A percentile compares a stretch with the other conserved stretches of the same genome.
These are phyloP conservation scores for Dalbergia cochinchinensis DNA, from an alignment of 306 rosid genomes.

Conservation along the genomic window DNA sequence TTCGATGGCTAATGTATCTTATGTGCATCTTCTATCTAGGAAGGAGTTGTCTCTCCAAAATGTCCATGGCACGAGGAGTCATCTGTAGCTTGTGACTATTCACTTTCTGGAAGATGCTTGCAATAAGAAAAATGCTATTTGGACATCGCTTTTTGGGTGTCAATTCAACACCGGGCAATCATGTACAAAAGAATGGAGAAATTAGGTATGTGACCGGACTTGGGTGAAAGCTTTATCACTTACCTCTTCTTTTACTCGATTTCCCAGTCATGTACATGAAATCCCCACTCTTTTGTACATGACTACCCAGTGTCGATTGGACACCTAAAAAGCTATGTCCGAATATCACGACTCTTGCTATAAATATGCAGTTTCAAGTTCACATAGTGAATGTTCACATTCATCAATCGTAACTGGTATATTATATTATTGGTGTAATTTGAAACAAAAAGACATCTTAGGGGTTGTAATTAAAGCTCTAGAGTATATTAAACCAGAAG, in stretches of 20 bases:
- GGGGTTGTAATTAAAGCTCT: constrained; percentile 9
- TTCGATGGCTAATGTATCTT: constrained; percentile 31
- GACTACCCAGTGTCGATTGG: no score
- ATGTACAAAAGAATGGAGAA: no score
- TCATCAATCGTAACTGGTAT: not conserved
- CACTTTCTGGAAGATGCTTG: constrained; percentile 20
- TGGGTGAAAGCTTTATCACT: no score
- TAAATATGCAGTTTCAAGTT: constrained; percentile 2
- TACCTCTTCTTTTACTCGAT: no score
- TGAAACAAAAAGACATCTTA: not conserved
- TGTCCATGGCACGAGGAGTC: not conserved
- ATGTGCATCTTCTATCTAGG: constrained; percentile 16
- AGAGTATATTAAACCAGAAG: not conserved
- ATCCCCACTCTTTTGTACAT: no score
- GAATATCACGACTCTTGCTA: not conserved
- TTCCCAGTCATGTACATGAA: no score
- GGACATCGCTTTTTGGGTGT: no score
- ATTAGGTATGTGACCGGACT: no score
- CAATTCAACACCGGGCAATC: no score
- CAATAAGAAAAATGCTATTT: not conserved
- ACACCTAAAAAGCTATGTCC: no score
- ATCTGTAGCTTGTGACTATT: constrained; percentile 14
- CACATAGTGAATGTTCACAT: constrained; percentile 3
- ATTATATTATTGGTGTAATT: not conserved
- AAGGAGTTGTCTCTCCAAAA: constrained; percentile 32